Evolutionary conservation across 2,329 filamentous ascomycete genomes (phyloP).

Genomic region (Phyllosticta citribraziliensis): DNA sequence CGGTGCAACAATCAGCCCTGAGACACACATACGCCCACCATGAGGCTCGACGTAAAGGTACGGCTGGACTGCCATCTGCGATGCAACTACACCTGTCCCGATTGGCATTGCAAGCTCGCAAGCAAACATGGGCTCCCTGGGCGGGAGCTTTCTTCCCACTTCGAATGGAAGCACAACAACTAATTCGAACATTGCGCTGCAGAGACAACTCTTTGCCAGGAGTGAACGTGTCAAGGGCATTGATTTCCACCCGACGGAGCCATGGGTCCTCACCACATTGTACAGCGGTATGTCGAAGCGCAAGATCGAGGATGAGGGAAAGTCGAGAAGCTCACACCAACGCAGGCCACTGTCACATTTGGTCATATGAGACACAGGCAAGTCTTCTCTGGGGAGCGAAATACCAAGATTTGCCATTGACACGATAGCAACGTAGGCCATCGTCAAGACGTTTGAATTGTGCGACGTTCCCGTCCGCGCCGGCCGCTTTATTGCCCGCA

Average conservation of each 20-base stretch:
- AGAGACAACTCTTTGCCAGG: constrained; percentile 77
- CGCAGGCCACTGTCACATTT: constrained; percentile 92
- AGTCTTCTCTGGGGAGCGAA: background rate
- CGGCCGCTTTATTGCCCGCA: constrained; percentile 89
- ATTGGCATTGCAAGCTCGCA: background rate
- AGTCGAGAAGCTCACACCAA: constrained; percentile 18
- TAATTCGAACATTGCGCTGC: constrained; percentile 33
- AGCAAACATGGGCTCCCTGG: background rate
- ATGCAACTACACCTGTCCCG: background rate
- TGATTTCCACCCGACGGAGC: constrained; percentile 93
- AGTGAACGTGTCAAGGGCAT: constrained; percentile 89
- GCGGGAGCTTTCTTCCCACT: background rate
- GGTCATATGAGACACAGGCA: constrained; percentile 90
- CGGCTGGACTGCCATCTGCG: background rate
- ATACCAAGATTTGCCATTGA: background rate
- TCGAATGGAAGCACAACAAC: constrained; percentile 15
- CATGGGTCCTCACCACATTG: constrained; percentile 90
- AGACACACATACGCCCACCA: constrained; percentile 17
- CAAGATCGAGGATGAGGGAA: constrained; percentile 2
- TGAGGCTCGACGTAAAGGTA: constrained; percentile 40
- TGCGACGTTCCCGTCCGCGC: constrained; percentile 97
- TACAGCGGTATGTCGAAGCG: constrained; percentile 63
- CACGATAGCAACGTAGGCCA: constrained; percentile 45
- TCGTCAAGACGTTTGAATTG: constrained; percentile 97
- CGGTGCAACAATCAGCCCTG: constrained; percentile 15